These are phyloP conservation scores for Polysphondylium violaceum DNA, from an alignment of 78 protist species.

Conservation along the genomic window DNA sequence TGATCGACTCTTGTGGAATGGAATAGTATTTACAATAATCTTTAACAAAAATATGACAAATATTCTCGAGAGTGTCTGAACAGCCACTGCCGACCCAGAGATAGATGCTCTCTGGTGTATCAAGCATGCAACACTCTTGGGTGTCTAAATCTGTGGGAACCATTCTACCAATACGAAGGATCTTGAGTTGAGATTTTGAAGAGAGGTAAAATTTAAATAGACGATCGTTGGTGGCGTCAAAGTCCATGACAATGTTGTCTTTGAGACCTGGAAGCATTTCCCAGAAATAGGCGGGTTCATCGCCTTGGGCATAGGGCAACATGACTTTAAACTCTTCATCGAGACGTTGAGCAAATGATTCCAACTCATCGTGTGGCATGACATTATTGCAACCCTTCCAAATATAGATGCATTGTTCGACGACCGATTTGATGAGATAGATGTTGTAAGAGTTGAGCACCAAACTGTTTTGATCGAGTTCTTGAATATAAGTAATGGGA, in stretches of 20 bases:
- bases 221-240: neutral
- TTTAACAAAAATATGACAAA: conserved; percentile 5
- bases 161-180: conserved; percentile 7
- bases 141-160: conserved; percentile 16
- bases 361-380: conserved; percentile 28
- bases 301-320: neutral
- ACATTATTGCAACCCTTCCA: conserved; percentile 38
- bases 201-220: conserved; percentile 27
- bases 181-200: conserved; percentile 1
- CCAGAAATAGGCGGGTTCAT: conserved; percentile 26
- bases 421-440: conserved; percentile 5
- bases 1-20: neutral
- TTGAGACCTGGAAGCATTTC: conserved; percentile 26
- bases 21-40: conserved; percentile 44
- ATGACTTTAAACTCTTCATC: conserved; percentile 11
- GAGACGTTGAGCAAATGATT: conserved; percentile 10
- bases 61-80: neutral
- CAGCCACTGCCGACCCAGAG: conserved; percentile 45
- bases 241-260: neutral
- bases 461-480: conserved; percentile 29
- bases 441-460: conserved; percentile 10
- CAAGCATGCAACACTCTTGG: conserved; percentile 28
- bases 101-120: neutral
- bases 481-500: conserved; percentile 30
- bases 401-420: conserved; percentile 2